These are phyloP conservation scores for Ophiostoma quercus DNA, from an alignment of 2,329 filamentous ascomycete species.

Conservation along the genomic window DNA sequence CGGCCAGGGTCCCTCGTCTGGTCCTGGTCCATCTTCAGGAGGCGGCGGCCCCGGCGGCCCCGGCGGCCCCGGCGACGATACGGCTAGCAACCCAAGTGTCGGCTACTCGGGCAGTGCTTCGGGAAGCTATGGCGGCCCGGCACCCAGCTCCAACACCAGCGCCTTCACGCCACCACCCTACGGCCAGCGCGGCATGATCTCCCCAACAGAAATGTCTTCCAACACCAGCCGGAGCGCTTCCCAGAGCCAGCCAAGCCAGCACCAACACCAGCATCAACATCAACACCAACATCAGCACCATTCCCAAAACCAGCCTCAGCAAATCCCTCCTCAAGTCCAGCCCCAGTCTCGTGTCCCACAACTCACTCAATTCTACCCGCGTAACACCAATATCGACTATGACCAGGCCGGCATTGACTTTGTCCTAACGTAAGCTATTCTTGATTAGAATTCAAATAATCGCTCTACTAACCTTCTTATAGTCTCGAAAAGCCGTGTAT, in stretches of 20 bases:
- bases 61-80: constrained; percentile 37
- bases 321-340: background rate
- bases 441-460: background rate
- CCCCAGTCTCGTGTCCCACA: background rate
- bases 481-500: constrained; percentile 90
- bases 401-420: constrained; percentile 85
- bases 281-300: constrained; percentile 22
- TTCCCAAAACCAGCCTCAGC: background rate
- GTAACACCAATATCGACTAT: constrained; percentile 55
- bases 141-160: constrained; percentile 39
- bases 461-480: constrained; percentile 37
- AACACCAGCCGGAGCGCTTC: background rate
- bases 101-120: constrained; percentile 55
- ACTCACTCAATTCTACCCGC: constrained; percentile 24
- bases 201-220: constrained; percentile 16
- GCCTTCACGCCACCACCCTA: constrained; percentile 45
- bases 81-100: constrained; percentile 43
- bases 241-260: constrained; percentile 8
- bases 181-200: constrained; percentile 27
- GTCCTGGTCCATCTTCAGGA: constrained; percentile 26
- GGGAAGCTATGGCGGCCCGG: constrained; percentile 52
- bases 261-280: constrained; percentile 17
- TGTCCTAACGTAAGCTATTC: constrained; percentile 71
- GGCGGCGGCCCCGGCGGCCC: constrained; percentile 25
- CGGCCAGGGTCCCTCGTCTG: background rate